phyloP scores from a whole-genome alignment of 73 alveolate species.

The Stentor roeselii region DNA sequence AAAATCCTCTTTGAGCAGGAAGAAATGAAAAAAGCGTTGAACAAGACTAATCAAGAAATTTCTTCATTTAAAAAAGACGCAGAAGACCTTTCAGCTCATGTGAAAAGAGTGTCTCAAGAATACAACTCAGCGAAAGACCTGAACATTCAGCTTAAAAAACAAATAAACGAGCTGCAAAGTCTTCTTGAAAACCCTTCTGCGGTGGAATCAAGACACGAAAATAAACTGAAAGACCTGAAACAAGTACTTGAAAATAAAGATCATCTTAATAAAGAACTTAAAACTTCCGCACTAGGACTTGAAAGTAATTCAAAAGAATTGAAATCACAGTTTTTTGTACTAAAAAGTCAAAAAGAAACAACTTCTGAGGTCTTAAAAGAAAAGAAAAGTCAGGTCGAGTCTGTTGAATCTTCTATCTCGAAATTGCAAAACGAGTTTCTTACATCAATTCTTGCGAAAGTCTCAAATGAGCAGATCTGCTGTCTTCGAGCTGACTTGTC shows the following conservation, averaged over 20 bases:
- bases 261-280: neutral
- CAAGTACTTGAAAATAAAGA: neutral
- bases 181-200: neutral
- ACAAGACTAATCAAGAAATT: neutral
- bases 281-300: neutral
- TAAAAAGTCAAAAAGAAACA: too few relatives aligned
- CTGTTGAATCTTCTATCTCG: neutral
- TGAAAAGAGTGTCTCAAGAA: neutral
- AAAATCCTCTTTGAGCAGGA: neutral
- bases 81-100: neutral
- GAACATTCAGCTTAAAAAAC: neutral
- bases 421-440: neutral
- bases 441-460: neutral
- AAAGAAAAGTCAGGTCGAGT: too few relatives aligned
- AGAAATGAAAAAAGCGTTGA: neutral
- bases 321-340: too few relatives aligned
- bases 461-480: neutral
- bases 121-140: neutral
- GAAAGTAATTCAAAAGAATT: neutral
- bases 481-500: slow-evolving; percentile 19
- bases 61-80: neutral
- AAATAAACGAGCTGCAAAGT: neutral
- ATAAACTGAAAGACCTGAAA: neutral
- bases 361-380: too few relatives aligned
- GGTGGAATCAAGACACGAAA: neutral